Evolutionary conservation across 1,284 basidiomycete species (phyloP).

Genomic region (Trametes versicolor): DNA sequence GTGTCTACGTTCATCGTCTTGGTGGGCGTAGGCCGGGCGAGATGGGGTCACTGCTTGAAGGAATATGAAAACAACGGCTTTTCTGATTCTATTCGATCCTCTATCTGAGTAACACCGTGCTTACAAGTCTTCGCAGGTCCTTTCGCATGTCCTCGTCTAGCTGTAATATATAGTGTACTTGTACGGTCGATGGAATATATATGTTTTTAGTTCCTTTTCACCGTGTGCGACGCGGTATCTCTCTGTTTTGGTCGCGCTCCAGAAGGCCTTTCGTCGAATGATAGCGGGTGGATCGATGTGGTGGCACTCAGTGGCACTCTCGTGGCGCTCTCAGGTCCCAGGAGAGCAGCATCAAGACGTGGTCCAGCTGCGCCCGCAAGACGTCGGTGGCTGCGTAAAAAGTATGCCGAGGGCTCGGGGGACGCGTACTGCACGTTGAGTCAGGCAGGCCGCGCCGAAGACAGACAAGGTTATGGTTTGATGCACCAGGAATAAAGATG

Average conservation of each 20-base stretch:
- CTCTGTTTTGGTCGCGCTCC: too few species aligned
- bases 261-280: too few species aligned
- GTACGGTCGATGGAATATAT: background rate
- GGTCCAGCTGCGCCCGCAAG: background rate
- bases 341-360: slow-evolving; percentile 7
- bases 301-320: background rate
- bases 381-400: slow-evolving; percentile 24
- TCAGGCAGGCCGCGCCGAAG: slow-evolving; percentile 5
- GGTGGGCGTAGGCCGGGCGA: slow-evolving; percentile 52
- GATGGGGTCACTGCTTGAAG: slow-evolving; percentile 47
- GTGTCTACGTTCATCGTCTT: slow-evolving; percentile 59
- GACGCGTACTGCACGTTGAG: slow-evolving; percentile 14
- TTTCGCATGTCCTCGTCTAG: background rate
- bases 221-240: too few species aligned
- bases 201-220: background rate
- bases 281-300: too few species aligned
- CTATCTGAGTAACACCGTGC: background rate
- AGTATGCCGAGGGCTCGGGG: slow-evolving; percentile 14
- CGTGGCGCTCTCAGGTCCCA: background rate
- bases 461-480: slow-evolving; percentile 3
- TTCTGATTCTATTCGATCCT: slow-evolving; percentile 57
- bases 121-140: background rate
- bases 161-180: background rate
- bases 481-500: background rate
- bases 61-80: slow-evolving; percentile 76